Evolutionary conservation across 2,329 filamentous ascomycete genomes (phyloP), one percentile per base, ranked within the genome.

Genomic region (Colletotrichum falcatum): DNA sequence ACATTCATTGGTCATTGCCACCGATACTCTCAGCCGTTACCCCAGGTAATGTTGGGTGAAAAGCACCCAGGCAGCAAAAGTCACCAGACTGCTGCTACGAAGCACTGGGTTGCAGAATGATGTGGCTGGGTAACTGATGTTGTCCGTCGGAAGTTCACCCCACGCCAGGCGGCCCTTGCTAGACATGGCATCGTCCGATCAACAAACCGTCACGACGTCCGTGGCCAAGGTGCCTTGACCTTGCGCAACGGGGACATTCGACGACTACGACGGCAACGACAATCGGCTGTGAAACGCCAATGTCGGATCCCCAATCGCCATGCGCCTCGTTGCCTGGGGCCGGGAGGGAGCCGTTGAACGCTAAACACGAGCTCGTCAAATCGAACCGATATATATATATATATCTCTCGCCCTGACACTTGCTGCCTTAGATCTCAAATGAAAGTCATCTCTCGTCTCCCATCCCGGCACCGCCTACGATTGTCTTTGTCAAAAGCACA

Each of bases 201-300:
- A 39, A 55, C 66, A 60, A 30, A 65, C 54, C 30, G 46, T 53
- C 46, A 48, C 44, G 26, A 59, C 28, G 55, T 35, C 61, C 48
- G 39, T 69, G 46, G 30, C 30, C 16, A 55, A 26, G 7, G 30
- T 37, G 28, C 12, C 23, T 64, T 26, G 5, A 39, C 37, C 37
- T 39, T 60, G 28, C 51, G 46, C 35, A n/a, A 60, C 39, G 37
- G 53, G 37, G 35, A 37, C 37, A 49, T 26, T 35, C 33, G 1
- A 51, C 20, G 51, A 42, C 23, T 51, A n/a, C 44, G 23, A 23
- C 33, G 1, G 48, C 20, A 42, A 42, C 23, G 60, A n/a, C 44
- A 46, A 23, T 35, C n/a, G 51, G 49, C n/a, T n/a, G 23, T 67
- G 60, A 58, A 67, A 67, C 60, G 14, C 33, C 33, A 51, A n/a